A percentile compares a stretch with the other conserved stretches of the same genome.
Evolutionary conservation across 805 yeast genomes (phyloP).

Genomic region (Candida boleticola): DNA sequence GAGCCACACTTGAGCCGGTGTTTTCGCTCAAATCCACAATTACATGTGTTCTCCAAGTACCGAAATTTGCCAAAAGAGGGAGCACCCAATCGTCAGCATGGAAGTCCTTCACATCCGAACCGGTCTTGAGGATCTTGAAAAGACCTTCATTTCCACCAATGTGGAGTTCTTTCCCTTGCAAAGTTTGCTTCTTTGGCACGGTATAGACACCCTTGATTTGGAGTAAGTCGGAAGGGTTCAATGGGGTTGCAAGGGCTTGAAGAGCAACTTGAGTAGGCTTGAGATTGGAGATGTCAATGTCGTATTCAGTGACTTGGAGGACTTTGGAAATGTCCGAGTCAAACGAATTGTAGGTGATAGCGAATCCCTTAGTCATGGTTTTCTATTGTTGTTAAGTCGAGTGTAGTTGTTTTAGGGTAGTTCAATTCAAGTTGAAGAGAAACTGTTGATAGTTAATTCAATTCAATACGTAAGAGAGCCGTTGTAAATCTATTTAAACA

Average conservation of each 20-base stretch:
- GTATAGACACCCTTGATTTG: conserved; percentile 89
- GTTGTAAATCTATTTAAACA: too few species aligned
- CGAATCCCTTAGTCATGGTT: conserved; percentile 19
- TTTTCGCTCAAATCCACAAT: conserved; percentile 28
- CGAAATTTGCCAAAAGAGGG: conserved; percentile 69
- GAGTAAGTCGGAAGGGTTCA: conserved; percentile 87
- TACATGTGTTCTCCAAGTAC: conserved; percentile 87
- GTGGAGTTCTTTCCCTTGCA: conserved; percentile 48
- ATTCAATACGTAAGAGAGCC: too few species aligned
- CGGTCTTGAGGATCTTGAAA: conserved; percentile 67
- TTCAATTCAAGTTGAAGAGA: too few species aligned
- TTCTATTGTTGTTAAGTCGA: too few species aligned
- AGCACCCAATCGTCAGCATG: conserved; percentile 78
- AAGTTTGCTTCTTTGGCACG: conserved; percentile 34
- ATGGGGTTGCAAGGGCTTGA: conserved; percentile 73
- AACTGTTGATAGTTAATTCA: too few species aligned
- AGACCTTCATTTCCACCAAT: conserved; percentile 91
- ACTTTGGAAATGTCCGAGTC: conserved; percentile 18
- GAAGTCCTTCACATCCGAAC: conserved; percentile 45
- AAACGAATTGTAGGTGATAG: conserved; percentile 23
- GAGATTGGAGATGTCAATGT: conserved; percentile 21
- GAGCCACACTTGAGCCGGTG: conserved; percentile 19
- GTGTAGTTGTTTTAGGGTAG: too few species aligned
- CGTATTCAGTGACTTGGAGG: conserved; percentile 17
- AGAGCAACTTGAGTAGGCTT: conserved; percentile 49